Base-by-base conservation (phyloP, 1,284 basidiomycete species). In the Thelephora terrestris region DNA sequence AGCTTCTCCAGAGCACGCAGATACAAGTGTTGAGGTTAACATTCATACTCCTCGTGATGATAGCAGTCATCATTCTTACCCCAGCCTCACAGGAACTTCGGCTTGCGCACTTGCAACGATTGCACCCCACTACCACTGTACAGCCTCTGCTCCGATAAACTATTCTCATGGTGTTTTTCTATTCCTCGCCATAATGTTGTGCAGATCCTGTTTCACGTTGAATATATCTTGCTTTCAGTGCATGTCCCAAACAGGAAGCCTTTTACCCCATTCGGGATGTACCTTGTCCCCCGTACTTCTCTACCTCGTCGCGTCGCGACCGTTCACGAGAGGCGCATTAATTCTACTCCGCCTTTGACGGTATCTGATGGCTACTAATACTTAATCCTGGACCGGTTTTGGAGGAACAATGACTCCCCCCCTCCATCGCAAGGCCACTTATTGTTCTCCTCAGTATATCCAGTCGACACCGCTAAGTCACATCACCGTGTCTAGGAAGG, bases 401-500 rank as follows among this genome's bases (percentile, higher is more conserved):
- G 25, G 39, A 10, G 9, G 39, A 42, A 42, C 39, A 42, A 42
- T 42, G 39, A 42, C 39, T 42, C 39, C 39, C 39, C 25, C 39
- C 12, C 16, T 16, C 37, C 17, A 9, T 39, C 25, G 6, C 25
- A 14, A 32, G 7, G 14, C 29, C 18, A 12, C 25, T n/a, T 42
- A 42, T 18, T 23, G 39, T 20, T 18, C 20, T 21, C 25, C 39
- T n/a, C 17, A 21, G 39, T 42, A 21, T 21, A 42, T 21, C 25
- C 39, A 42, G 25, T 20, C 25, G 16, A 25, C n/a, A 21, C 25
- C 18, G 39, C 17, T 23, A 42, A 25, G 39, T 42, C 39, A 42
- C 14, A 32, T n/a, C 5, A n/a, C 21, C 39, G 21, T 23, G 25
- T 10, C 29, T 32, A 12, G 29, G 7, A 32, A 32, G 29, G 29